Base-by-base conservation (phyloP, 768 basidiomycete genomes). In the Fibroporia radiculosa region DNA sequence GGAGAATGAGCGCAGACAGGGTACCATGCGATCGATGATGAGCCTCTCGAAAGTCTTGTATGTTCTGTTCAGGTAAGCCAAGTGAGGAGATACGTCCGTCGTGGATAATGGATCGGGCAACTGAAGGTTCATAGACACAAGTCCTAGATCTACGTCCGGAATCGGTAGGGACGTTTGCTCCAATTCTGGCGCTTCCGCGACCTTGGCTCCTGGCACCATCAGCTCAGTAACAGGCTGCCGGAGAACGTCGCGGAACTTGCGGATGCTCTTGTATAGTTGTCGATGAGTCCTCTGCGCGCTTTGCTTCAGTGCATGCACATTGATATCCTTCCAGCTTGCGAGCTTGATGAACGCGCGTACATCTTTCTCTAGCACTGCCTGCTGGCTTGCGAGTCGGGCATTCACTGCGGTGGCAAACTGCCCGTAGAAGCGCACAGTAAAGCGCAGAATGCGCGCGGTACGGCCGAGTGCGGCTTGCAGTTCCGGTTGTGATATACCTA, bases 311-410 rank as follows among this genome's bases (percentile, higher is more conserved):
- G 96, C 93, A 51, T 89, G 84, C 8, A 98, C 86, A 56, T 98
- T 99, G 58, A 93, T 70, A 58, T 99, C 96, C 63, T 88, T 96
- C 96, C 96, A 98, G 57, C 93, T 97, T 1, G 96, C 96, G 35
- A 99, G 71, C 62, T 93, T 95, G 69, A 98, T 84, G 59, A 92
- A 83, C 34, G 76, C 80, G 47, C 72, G 77, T 41, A 97, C 74
- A 45, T 93, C 86, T 54, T 80, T 84, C 63, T 97, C 91, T 25
- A 96, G 61, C 0, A 54, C 56, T 1, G 61, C 63, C 40, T 82
- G 75, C 57, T 87, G 82, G 14, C 71, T 62, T 3, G 58, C 53
- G 23, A 96, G 64, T n/a, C 68, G 68, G 2, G 64, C 56, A 2
- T 63, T 55, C 23, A 93, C 59, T 11, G 65, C 58, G 1, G 65